phyloP scores from a whole-genome alignment of 257 asterid genomes.

The Solanum piurae region DNA sequence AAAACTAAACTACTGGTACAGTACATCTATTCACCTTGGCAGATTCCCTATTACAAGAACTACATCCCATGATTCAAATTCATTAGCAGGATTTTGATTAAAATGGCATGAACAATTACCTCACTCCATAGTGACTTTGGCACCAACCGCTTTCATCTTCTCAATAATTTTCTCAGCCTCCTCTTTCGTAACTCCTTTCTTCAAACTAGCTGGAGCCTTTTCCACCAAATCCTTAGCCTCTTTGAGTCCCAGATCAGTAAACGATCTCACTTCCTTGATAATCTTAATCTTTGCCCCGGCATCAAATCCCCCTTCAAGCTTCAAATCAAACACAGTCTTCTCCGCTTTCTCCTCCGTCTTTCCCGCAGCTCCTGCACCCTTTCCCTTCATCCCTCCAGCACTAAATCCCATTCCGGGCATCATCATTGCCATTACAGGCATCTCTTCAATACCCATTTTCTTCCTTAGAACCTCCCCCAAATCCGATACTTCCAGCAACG shows the following conservation, averaged over 20 bases:
- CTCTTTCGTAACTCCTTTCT: slow-evolving; percentile 91
- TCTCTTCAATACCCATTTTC: slow-evolving; percentile 58
- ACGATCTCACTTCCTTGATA: slow-evolving; percentile 86
- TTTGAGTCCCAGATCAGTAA: slow-evolving; percentile 79
- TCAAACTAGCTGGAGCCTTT: slow-evolving; percentile 83
- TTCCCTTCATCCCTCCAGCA: slow-evolving; percentile 45
- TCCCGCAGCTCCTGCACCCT: slow-evolving; percentile 34
- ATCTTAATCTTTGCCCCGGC: slow-evolving; percentile 68
- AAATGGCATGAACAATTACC: slow-evolving; percentile 22
- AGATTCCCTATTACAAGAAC: not conserved
- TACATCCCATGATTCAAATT: not conserved
- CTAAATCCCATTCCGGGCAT: slow-evolving; percentile 74
- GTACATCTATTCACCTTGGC: not conserved
- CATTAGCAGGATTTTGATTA: not conserved
- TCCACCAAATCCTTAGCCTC: slow-evolving; percentile 96
- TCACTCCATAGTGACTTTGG: slow-evolving; percentile 77
- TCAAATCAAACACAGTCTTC: slow-evolving; percentile 85
- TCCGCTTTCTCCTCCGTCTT: slow-evolving; percentile 59
- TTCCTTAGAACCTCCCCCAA: slow-evolving; percentile 45
- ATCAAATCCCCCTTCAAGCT: slow-evolving; percentile 84
- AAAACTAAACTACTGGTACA: not conserved
- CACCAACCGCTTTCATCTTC: slow-evolving; percentile 81
- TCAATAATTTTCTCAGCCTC: slow-evolving; percentile 77
- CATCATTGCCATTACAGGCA: slow-evolving; percentile 84
- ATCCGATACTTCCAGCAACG: slow-evolving; percentile 66